Percentiles rank a stretch among this genome's conserved stretches.
These are phyloP conservation scores for Ammopiptanthus mongolicus DNA, from an alignment of 306 rosid genomes.

Conservation along the genomic window DNA sequence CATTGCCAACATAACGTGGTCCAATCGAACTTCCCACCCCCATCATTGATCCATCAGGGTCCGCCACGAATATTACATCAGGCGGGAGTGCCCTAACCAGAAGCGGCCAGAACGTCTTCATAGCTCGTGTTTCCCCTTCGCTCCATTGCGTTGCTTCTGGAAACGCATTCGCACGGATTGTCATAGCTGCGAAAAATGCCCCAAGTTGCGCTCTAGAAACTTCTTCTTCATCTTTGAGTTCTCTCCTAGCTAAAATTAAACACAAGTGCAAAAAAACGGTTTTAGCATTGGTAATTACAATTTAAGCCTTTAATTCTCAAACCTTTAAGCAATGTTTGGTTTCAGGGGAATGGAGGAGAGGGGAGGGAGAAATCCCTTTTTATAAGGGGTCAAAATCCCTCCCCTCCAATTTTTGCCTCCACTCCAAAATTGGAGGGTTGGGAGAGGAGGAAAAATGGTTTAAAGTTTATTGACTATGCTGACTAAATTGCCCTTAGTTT, in stretches of 20 bases:
- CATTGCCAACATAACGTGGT: conserved; percentile 67
- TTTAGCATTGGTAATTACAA: background rate
- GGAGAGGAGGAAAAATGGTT: too few relatives aligned
- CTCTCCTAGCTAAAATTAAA: conserved; percentile 58
- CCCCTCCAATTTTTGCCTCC: too few relatives aligned
- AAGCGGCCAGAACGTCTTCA: conserved; percentile 79
- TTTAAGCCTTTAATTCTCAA: background rate
- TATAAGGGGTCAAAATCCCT: too few relatives aligned
- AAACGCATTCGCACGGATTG: conserved; percentile 85
- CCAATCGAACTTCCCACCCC: conserved; percentile 77
- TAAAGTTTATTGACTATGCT: too few relatives aligned
- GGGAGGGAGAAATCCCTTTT: too few relatives aligned
- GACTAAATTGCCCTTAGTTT: too few relatives aligned
- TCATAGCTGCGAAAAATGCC: conserved; percentile 92
- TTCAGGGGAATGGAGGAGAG: too few relatives aligned
- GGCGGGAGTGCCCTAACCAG: conserved; percentile 75
- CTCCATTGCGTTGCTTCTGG: conserved; percentile 98
- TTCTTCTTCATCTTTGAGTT: conserved; percentile 55
- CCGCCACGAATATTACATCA: conserved; percentile 79
- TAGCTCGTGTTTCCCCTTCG: conserved; percentile 85
- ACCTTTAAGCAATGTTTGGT: background rate
- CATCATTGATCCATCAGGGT: conserved; percentile 88
- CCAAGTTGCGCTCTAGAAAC: conserved; percentile 91
- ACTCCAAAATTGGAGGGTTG: too few relatives aligned
- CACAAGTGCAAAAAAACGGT: background rate